Evolutionary conservation across 1,284 basidiomycete genomes (phyloP), one percentile per base, ranked within the genome.

Genomic region (Puccinia coronata): DNA sequence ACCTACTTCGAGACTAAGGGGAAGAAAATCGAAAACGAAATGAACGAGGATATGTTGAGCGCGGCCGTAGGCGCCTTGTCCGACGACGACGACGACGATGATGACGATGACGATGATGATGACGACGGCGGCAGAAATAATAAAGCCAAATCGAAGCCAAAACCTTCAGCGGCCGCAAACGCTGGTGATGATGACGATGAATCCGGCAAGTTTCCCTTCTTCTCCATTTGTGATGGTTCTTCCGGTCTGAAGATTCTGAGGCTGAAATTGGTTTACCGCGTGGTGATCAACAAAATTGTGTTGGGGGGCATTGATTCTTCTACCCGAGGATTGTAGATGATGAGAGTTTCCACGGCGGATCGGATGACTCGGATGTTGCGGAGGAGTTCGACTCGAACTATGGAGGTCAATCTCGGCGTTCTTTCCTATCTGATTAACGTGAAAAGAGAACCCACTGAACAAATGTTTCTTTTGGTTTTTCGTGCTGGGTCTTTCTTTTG

Each of bases 11-110:
- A 91, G 84, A 91, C 92, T 73, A 96, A 97, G 89, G 96, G 96
- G 87, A 90, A 98, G 83, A 90, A 92, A 84, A 90, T 97, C 82
- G 97, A 98, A 90, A 98, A 96, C 87, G 95, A 98, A 90, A 95
- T 97, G 90, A 92, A 94, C 14, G 96, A 98, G 85, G 92, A 91
- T 25, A 83, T 84, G 3, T 71, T 92, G 93, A 75, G 87, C 92
- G 85, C 87, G 91, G 83, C 86, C 47, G 88, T 92, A 82, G 91
- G 91, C 36, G 92, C 90, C 39, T 91, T 88, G 36, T 92, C 87
- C 4, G 90, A 90, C 23, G 92, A 93, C 83, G 92, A 93, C 80
- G 94, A 94, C 59, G 93, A 95, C 83, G 92, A 92, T 51, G 92
- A 92, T 67, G 92, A 92, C 82, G 91, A 91, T 55, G 84, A 86